A percentile compares a stretch with the other conserved stretches of the same genome.
Evolutionary conservation across 2,329 filamentous ascomycete genomes (phyloP).

Genomic region (Lachnellula subtilissima): DNA sequence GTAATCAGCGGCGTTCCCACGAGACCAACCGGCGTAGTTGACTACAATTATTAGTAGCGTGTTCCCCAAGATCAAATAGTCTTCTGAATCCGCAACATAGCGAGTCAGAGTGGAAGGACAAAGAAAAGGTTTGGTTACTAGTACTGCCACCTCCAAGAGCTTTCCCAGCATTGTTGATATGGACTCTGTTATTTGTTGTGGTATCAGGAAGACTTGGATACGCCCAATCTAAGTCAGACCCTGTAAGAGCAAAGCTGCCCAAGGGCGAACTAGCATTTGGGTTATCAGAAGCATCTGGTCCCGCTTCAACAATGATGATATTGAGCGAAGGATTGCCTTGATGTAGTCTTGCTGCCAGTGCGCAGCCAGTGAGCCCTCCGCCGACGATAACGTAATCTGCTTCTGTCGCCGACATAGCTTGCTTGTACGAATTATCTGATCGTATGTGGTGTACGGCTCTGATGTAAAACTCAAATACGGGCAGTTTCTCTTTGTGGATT

Average conservation of each 20-base stretch:
- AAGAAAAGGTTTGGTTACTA: constrained; percentile 6
- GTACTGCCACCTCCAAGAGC: constrained; percentile 38
- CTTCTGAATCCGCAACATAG: too few relatives aligned
- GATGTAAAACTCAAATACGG: too few relatives aligned
- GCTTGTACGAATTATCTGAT: background rate
- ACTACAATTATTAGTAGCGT: constrained; percentile 7
- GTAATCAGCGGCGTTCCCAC: constrained; percentile 41
- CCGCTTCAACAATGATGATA: constrained; percentile 38
- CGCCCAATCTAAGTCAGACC: constrained; percentile 29
- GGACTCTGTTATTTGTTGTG: constrained; percentile 22
- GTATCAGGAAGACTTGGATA: constrained; percentile 33
- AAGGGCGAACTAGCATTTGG: constrained; percentile 1
- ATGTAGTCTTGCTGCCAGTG: constrained; percentile 34
- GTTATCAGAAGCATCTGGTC: constrained; percentile 26
- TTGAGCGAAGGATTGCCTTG: constrained; percentile 25
- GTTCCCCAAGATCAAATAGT: too few relatives aligned
- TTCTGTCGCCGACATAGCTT: background rate
- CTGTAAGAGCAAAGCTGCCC: background rate
- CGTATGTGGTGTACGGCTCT: too few relatives aligned
- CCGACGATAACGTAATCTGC: constrained; percentile 36
- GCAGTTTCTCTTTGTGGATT: too few relatives aligned
- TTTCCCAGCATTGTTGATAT: constrained; percentile 33
- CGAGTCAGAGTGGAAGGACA: too few relatives aligned
- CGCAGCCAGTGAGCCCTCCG: constrained; percentile 35
- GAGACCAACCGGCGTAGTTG: constrained; percentile 40